Evolutionary conservation across 2,329 filamentous ascomycete species (phyloP).

Genomic region (Stachybotrys echinatus): DNA sequence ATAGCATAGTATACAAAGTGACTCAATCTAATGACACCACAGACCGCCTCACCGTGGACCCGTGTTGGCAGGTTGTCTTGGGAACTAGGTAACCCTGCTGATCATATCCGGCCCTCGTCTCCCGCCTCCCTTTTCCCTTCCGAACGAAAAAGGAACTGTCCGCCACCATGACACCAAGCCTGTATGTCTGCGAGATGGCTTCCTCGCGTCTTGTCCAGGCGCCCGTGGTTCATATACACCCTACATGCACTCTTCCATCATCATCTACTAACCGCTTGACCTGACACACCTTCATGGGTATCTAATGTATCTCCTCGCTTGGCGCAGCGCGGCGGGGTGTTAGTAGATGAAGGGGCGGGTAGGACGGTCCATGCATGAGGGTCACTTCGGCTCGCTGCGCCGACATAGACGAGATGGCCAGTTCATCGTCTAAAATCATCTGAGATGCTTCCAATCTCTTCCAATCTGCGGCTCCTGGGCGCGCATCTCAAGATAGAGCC

Average conservation of each 20-base stretch:
- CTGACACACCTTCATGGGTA: neutral
- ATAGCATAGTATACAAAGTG: too few relatives aligned
- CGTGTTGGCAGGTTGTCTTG: too few relatives aligned
- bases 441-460: neutral
- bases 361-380: neutral
- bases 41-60: too few relatives aligned
- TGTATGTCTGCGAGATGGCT: neutral
- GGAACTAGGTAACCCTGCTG: too few relatives aligned
- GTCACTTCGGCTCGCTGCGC: neutral
- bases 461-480: neutral
- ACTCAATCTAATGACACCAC: too few relatives aligned
- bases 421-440: neutral
- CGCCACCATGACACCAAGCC: neutral
- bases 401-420: neutral
- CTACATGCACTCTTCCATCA: too few relatives aligned
- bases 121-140: neutral
- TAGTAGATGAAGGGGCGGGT: neutral
- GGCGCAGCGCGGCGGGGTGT: neutral
- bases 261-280: neutral
- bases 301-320: neutral
- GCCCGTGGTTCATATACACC: neutral
- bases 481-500: neutral
- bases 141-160: neutral
- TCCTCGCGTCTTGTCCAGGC: neutral
- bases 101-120: too few relatives aligned